Evolutionary conservation across 192 early-diverging fungal genomes (phyloP).

Genomic region (Paraglomus brasilianum): DNA sequence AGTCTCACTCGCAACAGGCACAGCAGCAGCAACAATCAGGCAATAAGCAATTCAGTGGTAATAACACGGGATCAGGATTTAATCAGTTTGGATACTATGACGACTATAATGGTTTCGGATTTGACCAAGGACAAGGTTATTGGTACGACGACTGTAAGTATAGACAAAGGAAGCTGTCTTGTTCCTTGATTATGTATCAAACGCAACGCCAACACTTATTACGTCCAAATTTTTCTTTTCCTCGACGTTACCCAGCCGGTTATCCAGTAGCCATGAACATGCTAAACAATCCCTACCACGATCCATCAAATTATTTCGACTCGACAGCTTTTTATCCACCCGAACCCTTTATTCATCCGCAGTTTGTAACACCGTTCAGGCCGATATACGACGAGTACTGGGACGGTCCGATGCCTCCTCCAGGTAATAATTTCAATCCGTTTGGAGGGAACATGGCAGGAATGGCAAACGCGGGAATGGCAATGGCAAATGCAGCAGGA

Average conservation of each 20-base stretch:
- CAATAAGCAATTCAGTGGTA: slow-evolving; percentile 13
- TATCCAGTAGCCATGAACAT: slow-evolving; percentile 26
- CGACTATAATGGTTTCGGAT: slow-evolving; percentile 13
- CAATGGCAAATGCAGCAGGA: background rate
- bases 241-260: background rate
- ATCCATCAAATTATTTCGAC: slow-evolving; percentile 24
- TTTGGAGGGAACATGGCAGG: slow-evolving; percentile 21
- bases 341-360: slow-evolving; percentile 11
- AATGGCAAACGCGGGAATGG: background rate
- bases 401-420: slow-evolving; percentile 20
- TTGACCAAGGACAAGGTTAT: slow-evolving; percentile 27
- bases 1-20: slow-evolving; percentile 11
- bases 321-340: slow-evolving; percentile 8
- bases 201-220: background rate
- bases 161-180: background rate
- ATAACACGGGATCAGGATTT: no score
- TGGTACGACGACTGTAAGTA: slow-evolving; percentile 29
- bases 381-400: slow-evolving; percentile 23
- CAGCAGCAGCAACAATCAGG: slow-evolving; percentile 4
- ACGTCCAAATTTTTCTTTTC: background rate
- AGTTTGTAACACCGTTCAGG: slow-evolving; percentile 17
- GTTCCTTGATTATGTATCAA: background rate
- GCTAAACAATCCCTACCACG: slow-evolving; percentile 21
- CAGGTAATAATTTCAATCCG: slow-evolving; percentile 8
- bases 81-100: slow-evolving; percentile 4